Percentiles rank a stretch among this genome's conserved stretches.
These are phyloP conservation scores for Eremothecium sinecaudum DNA, from an alignment of 1,139 yeast species.

Conservation along the genomic window DNA sequence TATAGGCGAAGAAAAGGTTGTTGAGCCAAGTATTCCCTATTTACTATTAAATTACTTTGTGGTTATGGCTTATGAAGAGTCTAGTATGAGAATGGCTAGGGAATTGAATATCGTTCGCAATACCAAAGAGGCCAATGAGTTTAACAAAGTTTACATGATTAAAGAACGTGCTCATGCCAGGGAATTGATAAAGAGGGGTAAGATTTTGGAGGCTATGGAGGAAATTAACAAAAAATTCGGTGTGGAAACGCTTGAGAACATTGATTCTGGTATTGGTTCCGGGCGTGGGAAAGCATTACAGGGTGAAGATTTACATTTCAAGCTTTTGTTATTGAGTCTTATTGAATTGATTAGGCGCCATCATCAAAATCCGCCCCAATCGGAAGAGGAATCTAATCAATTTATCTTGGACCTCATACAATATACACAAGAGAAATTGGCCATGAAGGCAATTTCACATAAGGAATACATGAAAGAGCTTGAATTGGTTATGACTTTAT, in stretches of 20 bases:
- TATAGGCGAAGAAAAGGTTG: conserved; percentile 3
- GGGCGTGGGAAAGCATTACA: conserved; percentile 7
- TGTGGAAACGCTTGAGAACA: conserved; percentile 19
- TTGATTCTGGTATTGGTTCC: conserved; percentile 4
- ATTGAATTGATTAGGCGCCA: conserved; percentile 56
- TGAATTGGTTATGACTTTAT: conserved; percentile 60
- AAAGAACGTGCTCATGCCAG: conserved; percentile 22
- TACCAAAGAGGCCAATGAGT: conserved; percentile 23
- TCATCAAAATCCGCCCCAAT: conserved; percentile 23
- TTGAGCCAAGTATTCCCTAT: conserved; percentile 22
- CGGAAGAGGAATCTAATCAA: conserved; percentile 28
- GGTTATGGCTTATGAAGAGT: conserved; percentile 26
- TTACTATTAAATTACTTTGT: conserved; percentile 28
- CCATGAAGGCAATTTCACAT: conserved; percentile 47
- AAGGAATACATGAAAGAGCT: conserved; percentile 48
- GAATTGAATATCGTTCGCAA: conserved; percentile 21
- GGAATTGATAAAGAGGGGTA: conserved; percentile 24
- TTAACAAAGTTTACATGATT: conserved; percentile 23
- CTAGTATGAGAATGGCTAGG: conserved; percentile 26
- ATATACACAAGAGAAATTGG: conserved; percentile 53
- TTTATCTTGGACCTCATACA: conserved; percentile 49
- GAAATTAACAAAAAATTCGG: conserved; percentile 23
- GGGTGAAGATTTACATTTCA: conserved; percentile 43
- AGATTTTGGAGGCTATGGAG: conserved; percentile 23
- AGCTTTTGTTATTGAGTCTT: conserved; percentile 48